Evolutionary conservation across 2,329 filamentous ascomycete species (phyloP).

Genomic region (Fusarium sulawesiense): DNA sequence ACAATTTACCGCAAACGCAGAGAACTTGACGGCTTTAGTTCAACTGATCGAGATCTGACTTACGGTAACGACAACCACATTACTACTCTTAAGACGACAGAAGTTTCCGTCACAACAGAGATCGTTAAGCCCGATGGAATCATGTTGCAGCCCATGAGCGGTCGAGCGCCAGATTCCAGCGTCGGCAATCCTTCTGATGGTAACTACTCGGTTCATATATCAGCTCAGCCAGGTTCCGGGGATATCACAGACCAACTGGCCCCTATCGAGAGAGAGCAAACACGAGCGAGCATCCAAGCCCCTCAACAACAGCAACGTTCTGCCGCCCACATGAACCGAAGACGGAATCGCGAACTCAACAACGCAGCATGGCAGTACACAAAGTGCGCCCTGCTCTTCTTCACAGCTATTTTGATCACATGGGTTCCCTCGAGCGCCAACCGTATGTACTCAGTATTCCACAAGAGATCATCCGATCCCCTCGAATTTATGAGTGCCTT

Average conservation of each 20-base stretch:
- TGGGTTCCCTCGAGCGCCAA: constrained; percentile 85
- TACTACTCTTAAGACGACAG: constrained; percentile 66
- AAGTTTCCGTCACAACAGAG: constrained; percentile 72
- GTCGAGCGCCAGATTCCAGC: constrained; percentile 28
- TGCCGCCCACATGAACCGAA: constrained; percentile 48
- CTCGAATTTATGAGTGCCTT: constrained; percentile 78
- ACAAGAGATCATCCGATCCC: constrained; percentile 64
- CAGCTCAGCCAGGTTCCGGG: constrained; percentile 48
- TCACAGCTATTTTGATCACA: constrained; percentile 75
- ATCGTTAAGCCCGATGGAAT: constrained; percentile 38
- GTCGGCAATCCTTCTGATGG: constrained; percentile 29
- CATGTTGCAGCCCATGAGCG: constrained; percentile 42
- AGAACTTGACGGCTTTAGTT: constrained; percentile 67
- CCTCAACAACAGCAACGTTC: constrained; percentile 34
- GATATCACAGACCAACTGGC: constrained; percentile 42
- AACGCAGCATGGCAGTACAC: constrained; percentile 76
- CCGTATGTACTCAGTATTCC: constrained; percentile 75
- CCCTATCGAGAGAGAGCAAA: constrained; percentile 43
- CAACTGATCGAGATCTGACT: constrained; percentile 56
- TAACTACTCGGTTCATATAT: constrained; percentile 65
- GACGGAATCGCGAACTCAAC: constrained; percentile 63
- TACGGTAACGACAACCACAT: constrained; percentile 58
- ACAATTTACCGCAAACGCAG: constrained; percentile 76
- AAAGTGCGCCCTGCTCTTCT: constrained; percentile 77
- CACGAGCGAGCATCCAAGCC: constrained; percentile 14